Conservation (phyloP, 805 yeast genomes). For the Yarrowia sp. region DNA sequence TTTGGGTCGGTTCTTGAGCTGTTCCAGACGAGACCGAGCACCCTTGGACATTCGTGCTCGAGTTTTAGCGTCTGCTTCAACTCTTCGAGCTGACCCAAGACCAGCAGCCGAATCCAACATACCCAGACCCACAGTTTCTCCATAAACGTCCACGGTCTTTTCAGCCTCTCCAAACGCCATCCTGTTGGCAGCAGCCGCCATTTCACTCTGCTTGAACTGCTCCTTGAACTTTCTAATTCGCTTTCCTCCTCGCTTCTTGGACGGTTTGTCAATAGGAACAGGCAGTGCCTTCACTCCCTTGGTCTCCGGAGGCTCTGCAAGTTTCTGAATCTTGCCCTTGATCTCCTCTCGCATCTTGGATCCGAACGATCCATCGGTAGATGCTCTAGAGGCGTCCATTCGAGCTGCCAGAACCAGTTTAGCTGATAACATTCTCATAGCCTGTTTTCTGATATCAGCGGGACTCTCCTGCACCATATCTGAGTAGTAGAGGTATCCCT, state of each 20-base stretch:
- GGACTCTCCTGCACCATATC: conserved; percentile 67
- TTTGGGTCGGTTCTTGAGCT: conserved; percentile 25
- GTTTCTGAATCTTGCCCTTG: conserved; percentile 66
- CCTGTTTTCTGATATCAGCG: conserved; percentile 66
- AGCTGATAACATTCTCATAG: conserved; percentile 78
- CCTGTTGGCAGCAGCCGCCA: conserved; percentile 82
- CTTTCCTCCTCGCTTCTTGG: conserved; percentile 87
- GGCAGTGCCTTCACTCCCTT: conserved; percentile 69
- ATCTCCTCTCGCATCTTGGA: conserved; percentile 66
- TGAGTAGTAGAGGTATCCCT: conserved; percentile 71
- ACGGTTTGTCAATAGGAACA: conserved; percentile 73
- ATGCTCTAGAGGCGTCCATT: conserved; percentile 63
- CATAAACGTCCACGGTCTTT: conserved; percentile 67
- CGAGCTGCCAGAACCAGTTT: conserved; percentile 84
- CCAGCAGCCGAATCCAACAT: conserved; percentile 57
- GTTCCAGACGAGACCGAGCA: conserved; percentile 17
- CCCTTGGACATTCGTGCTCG: conserved; percentile 67
- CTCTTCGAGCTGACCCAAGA: conserved; percentile 45
- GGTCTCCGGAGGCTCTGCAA: conserved; percentile 78
- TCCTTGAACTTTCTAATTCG: conserved; percentile 81
- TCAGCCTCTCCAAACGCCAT: conserved; percentile 83
- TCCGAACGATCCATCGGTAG: conserved; percentile 63
- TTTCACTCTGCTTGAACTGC: conserved; percentile 78
- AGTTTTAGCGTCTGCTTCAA: conserved; percentile 55
- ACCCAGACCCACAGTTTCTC: conserved; percentile 79